Evolutionary conservation across 371 early-diverging fungal species (phyloP).

Genomic region (Zychaea mexicana): DNA sequence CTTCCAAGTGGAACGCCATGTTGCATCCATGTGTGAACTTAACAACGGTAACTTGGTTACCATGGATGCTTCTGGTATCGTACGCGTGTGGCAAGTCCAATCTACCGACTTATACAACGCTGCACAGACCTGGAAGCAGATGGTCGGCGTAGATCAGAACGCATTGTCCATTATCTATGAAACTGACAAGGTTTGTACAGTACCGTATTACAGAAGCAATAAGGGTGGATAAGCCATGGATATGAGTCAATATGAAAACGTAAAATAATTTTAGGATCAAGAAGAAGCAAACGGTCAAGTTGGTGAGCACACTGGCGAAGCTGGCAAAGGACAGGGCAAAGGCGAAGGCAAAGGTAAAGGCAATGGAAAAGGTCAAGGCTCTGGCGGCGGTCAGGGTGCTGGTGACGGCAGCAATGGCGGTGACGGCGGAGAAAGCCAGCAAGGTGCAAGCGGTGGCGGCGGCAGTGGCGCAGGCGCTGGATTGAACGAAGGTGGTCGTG

Average conservation of each 20-base stretch:
- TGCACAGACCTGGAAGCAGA: slow-evolving; percentile 72
- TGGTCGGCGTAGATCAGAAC: slow-evolving; percentile 74
- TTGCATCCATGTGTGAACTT: slow-evolving; percentile 65
- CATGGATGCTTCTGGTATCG: slow-evolving; percentile 67
- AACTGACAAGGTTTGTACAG: slow-evolving; percentile 41
- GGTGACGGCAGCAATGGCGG: slow-evolving; percentile 36
- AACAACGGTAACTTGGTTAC: slow-evolving; percentile 68
- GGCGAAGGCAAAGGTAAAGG: slow-evolving; percentile 21
- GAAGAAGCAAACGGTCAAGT: slow-evolving; percentile 13
- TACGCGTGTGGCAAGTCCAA: slow-evolving; percentile 72
- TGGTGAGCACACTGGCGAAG: slow-evolving; percentile 42
- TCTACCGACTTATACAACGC: slow-evolving; percentile 58
- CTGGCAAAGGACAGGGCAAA: slow-evolving; percentile 34
- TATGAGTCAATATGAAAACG: too few species aligned
- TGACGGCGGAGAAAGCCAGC: slow-evolving; percentile 6
- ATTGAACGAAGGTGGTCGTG: slow-evolving; percentile 61
- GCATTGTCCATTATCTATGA: slow-evolving; percentile 68
- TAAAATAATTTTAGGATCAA: slow-evolving; percentile 24
- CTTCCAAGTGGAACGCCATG: slow-evolving; percentile 53
- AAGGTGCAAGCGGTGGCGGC: slow-evolving; percentile 34
- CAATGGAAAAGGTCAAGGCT: slow-evolving; percentile 42
- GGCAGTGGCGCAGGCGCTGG: slow-evolving; percentile 47
- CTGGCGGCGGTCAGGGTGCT: slow-evolving; percentile 29
- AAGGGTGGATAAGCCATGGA: too few species aligned
- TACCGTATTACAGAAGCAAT: background rate